These are phyloP conservation scores for Lachnellula willkommii DNA, from an alignment of 2,329 filamentous ascomycete species.

Conservation along the genomic window DNA sequence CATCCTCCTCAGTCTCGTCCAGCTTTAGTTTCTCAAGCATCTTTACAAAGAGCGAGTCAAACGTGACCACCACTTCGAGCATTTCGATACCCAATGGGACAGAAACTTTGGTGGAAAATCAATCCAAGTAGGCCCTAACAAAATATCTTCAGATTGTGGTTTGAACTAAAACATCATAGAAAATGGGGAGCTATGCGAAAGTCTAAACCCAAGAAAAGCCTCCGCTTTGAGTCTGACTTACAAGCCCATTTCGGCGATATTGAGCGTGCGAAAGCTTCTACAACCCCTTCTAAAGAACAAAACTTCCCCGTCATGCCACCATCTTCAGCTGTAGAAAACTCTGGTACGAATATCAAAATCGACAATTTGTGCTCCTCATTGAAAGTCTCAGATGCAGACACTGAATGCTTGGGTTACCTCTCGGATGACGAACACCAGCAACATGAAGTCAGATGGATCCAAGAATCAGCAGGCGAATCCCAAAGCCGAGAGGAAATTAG, in stretches of 20 bases:
- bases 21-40: background rate
- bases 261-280: background rate
- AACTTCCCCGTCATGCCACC: background rate
- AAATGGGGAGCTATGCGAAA: conserved; percentile 5
- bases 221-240: conserved; percentile 1
- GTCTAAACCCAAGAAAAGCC: conserved; percentile 4
- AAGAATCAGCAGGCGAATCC: background rate
- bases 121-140: background rate
- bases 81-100: conserved; percentile 1
- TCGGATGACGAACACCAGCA: conserved; percentile 12
- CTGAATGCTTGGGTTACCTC: conserved; percentile 15
- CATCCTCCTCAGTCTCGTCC: background rate
- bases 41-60: conserved; percentile 3
- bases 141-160: background rate
- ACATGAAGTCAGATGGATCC: conserved; percentile 3
- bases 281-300: background rate
- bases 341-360: conserved; percentile 6
- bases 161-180: background rate
- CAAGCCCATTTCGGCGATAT: background rate
- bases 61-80: background rate
- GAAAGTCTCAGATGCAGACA: background rate
- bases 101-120: background rate
- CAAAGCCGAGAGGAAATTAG: conserved; percentile 4
- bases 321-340: background rate
- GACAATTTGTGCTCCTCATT: conserved; percentile 18